Evolutionary conservation across 768 basidiomycete genomes (phyloP).

Genomic region (Tephrocybe rancida): DNA sequence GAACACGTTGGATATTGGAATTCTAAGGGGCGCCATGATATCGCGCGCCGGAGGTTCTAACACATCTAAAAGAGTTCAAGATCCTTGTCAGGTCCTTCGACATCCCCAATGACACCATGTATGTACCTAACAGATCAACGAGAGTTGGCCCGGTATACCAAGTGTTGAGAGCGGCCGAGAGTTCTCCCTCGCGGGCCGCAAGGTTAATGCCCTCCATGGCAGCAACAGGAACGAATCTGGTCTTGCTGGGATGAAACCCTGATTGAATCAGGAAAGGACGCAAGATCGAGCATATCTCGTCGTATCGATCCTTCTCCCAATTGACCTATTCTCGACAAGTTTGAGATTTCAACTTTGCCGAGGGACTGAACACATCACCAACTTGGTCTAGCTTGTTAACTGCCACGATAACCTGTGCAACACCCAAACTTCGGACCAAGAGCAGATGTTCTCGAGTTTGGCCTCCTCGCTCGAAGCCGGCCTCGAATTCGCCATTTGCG

Average conservation of each 20-base stretch:
- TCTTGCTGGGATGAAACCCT: slow-evolving; percentile 81
- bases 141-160: slow-evolving; percentile 93
- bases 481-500: slow-evolving; percentile 90
- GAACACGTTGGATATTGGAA: slow-evolving; percentile 96
- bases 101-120: not conserved
- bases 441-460: slow-evolving; percentile 95
- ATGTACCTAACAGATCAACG: slow-evolving; percentile 77
- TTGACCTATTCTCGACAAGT: no score
- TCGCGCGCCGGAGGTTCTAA: slow-evolving; percentile 82
- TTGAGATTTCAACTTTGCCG: no score
- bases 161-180: slow-evolving; percentile 45
- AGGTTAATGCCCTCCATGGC: slow-evolving; percentile 92
- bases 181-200: slow-evolving; percentile 47
- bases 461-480: slow-evolving; percentile 91
- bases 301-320: slow-evolving; percentile 83
- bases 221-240: slow-evolving; percentile 84
- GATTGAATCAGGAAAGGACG: slow-evolving; percentile 85
- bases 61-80: slow-evolving; percentile 49
- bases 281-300: slow-evolving; percentile 76
- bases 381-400: slow-evolving; percentile 96
- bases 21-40: slow-evolving; percentile 73
- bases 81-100: not conserved
- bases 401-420: slow-evolving; percentile 87
- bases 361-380: slow-evolving; percentile 18
- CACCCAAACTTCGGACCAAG: slow-evolving; percentile 90